phyloP scores from a whole-genome alignment of 2,329 filamentous ascomycete species.

The Diplodia sapinea region DNA sequence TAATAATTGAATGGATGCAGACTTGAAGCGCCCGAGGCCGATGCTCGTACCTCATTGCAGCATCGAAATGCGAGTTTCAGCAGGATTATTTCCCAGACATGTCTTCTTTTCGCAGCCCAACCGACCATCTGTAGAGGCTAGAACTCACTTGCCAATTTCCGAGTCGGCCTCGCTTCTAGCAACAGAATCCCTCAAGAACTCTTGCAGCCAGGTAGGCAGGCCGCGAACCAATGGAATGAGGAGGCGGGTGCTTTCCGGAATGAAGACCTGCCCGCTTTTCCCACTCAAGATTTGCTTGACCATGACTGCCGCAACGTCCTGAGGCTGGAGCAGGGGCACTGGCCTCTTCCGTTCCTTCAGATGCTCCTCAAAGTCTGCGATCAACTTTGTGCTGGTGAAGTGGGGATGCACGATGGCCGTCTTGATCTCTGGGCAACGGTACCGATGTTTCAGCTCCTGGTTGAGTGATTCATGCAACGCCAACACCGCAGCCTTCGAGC shows the following conservation, averaged over 20 bases:
- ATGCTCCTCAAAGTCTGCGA: conserved; percentile 35
- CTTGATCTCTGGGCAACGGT: conserved; percentile 37
- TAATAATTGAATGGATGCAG: neutral
- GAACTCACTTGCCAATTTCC: neutral
- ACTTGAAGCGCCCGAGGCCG: neutral
- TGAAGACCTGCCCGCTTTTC: conserved; percentile 37
- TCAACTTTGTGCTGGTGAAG: conserved; percentile 40
- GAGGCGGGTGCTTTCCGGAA: conserved; percentile 36
- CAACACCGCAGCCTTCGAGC: conserved; percentile 40
- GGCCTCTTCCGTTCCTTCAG: neutral
- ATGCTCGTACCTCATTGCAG: conserved; percentile 13
- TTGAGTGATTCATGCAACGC: conserved; percentile 45
- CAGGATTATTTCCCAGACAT: neutral
- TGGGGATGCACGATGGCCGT: conserved; percentile 41
- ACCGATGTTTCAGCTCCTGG: conserved; percentile 47
- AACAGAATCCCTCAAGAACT: conserved; percentile 35
- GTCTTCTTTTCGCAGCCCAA: neutral
- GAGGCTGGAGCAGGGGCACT: conserved; percentile 36
- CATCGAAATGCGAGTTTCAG: neutral
- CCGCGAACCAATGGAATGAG: conserved; percentile 41
- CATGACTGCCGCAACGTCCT: conserved; percentile 38
- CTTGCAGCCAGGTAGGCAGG: conserved; percentile 40
- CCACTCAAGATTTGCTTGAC: conserved; percentile 39
- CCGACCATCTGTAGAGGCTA: neutral
- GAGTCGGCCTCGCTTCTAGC: neutral